Evolutionary conservation across 2,329 filamentous ascomycete species (phyloP).

Genomic region (Microsporum ferrugineum): DNA sequence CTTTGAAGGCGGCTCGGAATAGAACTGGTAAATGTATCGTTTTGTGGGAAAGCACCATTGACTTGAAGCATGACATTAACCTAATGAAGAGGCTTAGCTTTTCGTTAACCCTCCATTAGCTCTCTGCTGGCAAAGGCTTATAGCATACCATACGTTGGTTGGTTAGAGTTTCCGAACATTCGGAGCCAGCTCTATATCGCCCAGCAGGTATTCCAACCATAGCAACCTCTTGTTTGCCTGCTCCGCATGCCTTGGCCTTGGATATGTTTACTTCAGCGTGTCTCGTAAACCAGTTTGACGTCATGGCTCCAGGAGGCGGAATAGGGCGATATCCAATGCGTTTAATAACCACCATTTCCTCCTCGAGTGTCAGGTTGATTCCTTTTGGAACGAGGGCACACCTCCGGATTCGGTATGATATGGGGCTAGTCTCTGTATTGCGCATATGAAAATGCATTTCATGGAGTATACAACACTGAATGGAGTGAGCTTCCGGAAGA

Average conservation of each 20-base stretch:
- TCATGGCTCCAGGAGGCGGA: not conserved
- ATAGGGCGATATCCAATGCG: constrained; percentile 8
- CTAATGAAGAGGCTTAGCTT: not conserved
- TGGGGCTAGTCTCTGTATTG: not conserved
- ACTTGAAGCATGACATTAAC: not conserved
- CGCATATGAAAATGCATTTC: not conserved
- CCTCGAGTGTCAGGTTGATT: constrained; percentile 4
- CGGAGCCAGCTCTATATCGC: not conserved
- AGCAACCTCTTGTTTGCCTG: not conserved
- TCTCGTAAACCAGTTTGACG: not conserved
- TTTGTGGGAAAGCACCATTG: not conserved
- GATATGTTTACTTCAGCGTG: not conserved
- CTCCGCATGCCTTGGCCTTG: not conserved
- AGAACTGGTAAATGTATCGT: not conserved
- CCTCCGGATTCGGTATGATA: not conserved
- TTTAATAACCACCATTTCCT: constrained; percentile 4
- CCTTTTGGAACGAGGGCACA: constrained; percentile 7
- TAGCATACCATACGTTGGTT: not conserved
- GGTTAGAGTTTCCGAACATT: not conserved
- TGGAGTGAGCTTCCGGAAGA: no score
- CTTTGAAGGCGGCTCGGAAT: not conserved
- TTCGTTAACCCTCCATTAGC: not conserved
- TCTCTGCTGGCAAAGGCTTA: not conserved
- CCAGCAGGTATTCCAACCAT: not conserved
- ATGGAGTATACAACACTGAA: not conserved